A percentile compares a stretch with the other conserved stretches of the same genome.
Conservation (phyloP, 73 alveolate genomes). For the Tetrahymena malaccensis region DNA sequence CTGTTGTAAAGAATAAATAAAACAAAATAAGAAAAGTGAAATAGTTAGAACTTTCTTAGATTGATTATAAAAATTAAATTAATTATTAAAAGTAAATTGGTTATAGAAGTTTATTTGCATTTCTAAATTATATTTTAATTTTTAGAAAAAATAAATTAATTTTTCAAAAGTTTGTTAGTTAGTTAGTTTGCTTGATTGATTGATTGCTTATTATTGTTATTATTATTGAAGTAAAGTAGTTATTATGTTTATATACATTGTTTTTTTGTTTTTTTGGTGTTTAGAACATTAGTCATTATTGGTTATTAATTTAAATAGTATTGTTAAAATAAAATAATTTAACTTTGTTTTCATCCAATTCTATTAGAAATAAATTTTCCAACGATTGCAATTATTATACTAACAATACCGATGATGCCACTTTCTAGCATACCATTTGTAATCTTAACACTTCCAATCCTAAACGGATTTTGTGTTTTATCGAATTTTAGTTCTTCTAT, state of each 20-base stretch:
- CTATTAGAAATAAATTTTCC: background rate
- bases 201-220: too few relatives aligned
- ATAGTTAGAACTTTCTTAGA: background rate
- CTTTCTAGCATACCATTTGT: background rate
- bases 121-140: too few relatives aligned
- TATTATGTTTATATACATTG: background rate
- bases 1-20: background rate
- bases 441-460: background rate
- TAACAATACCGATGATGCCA: background rate
- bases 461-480: background rate
- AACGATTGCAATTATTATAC: background rate
- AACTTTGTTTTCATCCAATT: background rate
- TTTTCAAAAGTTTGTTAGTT: too few relatives aligned
- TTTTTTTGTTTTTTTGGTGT: too few relatives aligned
- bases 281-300: too few relatives aligned
- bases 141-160: background rate
- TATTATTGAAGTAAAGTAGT: background rate
- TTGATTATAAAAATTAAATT: background rate
- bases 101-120: background rate
- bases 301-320: background rate
- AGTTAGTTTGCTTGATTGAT: background rate
- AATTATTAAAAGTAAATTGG: background rate
- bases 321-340: too few relatives aligned
- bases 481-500: background rate
- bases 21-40: too few relatives aligned